A percentile compares a stretch with the other conserved stretches of the same genome.
Conservation (phyloP, 371 early-diverging fungal species). For the Catenaria anguillulae region DNA sequence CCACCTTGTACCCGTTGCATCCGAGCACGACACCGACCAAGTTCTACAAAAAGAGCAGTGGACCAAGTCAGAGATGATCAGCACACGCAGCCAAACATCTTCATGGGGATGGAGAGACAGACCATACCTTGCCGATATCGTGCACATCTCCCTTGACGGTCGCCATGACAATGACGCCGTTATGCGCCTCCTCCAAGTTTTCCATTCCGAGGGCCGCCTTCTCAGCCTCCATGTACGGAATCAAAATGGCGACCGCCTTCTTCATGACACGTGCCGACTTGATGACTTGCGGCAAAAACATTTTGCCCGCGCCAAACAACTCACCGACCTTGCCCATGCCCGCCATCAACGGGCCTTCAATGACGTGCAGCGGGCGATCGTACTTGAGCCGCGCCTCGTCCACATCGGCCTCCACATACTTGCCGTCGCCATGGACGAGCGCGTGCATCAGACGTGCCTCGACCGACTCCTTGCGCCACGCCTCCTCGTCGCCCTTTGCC, state of each 20-base stretch:
- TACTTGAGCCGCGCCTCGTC: conserved; percentile 72
- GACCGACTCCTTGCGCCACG: conserved; percentile 65
- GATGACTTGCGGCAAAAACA: conserved; percentile 95
- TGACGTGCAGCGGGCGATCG: conserved; percentile 76
- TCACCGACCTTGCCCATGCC: conserved; percentile 89
- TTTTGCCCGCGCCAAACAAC: conserved; percentile 54
- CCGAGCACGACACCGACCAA: conserved; percentile 87
- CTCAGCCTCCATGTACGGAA: conserved; percentile 81
- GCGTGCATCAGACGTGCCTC: conserved; percentile 60
- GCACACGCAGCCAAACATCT: not conserved
- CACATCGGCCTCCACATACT: conserved; percentile 77
- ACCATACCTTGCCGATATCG: conserved; percentile 63
- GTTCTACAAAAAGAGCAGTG: conserved; percentile 33
- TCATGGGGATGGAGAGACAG: too few species aligned
- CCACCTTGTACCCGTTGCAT: conserved; percentile 85
- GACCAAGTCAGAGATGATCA: not conserved
- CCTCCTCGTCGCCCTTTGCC: conserved; percentile 45
- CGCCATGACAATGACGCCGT: conserved; percentile 74
- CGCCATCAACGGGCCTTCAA: conserved; percentile 86
- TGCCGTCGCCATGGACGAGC: conserved; percentile 79
- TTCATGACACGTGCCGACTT: conserved; percentile 88
- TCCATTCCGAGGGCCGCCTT: conserved; percentile 30
- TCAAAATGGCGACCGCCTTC: conserved; percentile 82
- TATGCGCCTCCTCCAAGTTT: conserved; percentile 30
- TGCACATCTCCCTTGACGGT: conserved; percentile 89